Evolutionary conservation across 2,329 filamentous ascomycete genomes (phyloP), one percentile per base, ranked within the genome.

Genomic region (Botryotinia narcissicola): DNA sequence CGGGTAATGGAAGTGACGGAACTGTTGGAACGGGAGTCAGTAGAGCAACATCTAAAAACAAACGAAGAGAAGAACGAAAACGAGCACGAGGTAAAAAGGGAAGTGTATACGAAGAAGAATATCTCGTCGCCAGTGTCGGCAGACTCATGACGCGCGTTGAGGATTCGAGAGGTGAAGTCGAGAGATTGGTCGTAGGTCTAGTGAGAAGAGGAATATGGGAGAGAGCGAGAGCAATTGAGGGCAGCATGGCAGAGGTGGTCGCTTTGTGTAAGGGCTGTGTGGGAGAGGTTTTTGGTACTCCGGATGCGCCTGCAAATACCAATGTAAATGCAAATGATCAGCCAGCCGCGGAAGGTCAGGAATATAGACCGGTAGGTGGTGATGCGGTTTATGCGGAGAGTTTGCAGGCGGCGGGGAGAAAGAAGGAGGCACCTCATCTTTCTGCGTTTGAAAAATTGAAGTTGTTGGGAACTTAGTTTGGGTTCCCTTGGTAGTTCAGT

Each of bases 31-130:
- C 92, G 20, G 89, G 90, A 44, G 90, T 92, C 3, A 93, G 90
- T 68, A 88, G 94, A 20, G 92, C 92, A 74, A 97, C 94, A 59
- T 92, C 90, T 80, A 97, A 96, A 86, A 98, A 97, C 80, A 90
- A 94, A 70, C 87, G 92, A 37, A 88, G 94, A 32, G 96, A 99
- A 83, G 96, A 99, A 85, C 90, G 97, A 82, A 99, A 99, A 87
- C 90, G 95, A 25, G 96, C 96, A 0, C 87, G 94, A 12, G 96
- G 96, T 37, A 95, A 97, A 82, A 98, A 98, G 85, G 96, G 96
- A 18, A 97, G 93, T 25, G 93, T 99, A 8, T 99, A 99, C 82
- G 96, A 99, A 82, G 95, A 98, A 81, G 96, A 98, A 82, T 99
- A 99, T 82, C 88, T 99, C 8, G 91, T 97, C 74, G 96, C 95